Evolutionary conservation across 2,329 filamentous ascomycete genomes (phyloP).

Genomic region (Cordyceps pruinosa): DNA sequence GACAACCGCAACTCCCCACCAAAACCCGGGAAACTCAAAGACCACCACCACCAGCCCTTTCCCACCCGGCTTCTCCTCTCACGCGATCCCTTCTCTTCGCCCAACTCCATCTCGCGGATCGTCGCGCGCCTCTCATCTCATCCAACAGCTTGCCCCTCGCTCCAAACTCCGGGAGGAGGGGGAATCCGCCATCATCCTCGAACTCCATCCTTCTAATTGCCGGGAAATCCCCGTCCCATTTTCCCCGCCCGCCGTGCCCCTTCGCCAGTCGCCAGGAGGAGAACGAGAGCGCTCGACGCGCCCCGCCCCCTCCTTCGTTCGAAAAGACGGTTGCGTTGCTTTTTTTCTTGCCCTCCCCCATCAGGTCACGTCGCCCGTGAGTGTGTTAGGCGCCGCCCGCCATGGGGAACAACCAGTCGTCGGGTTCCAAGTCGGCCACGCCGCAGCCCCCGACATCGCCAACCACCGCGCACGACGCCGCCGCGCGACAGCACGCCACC

Average conservation of each 20-base stretch:
- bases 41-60: too few species aligned
- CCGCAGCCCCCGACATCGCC: slow-evolving; percentile 16
- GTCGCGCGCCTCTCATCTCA: not conserved
- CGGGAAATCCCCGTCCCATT: not conserved
- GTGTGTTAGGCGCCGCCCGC: not conserved
- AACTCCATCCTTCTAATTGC: not conserved
- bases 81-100: not conserved
- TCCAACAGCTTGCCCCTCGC: not conserved
- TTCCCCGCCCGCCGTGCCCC: slow-evolving; percentile 1
- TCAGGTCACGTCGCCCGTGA: not conserved
- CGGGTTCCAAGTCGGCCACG: slow-evolving; percentile 30
- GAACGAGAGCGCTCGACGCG: not conserved
- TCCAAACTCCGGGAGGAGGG: not conserved
- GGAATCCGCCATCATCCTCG: not conserved
- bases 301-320: not conserved
- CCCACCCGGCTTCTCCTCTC: too few species aligned
- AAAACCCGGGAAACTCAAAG: too few species aligned
- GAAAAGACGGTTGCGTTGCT: not conserved
- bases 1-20: too few species aligned
- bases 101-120: not conserved
- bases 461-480: not conserved
- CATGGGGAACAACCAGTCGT: slow-evolving; percentile 35
- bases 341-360: not conserved
- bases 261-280: too few species aligned
- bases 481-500: not conserved